A percentile compares a stretch with the other conserved stretches of the same genome.
These are phyloP conservation scores for Nephelium lappaceum DNA, from an alignment of 345 rosid species.

Conservation along the genomic window DNA sequence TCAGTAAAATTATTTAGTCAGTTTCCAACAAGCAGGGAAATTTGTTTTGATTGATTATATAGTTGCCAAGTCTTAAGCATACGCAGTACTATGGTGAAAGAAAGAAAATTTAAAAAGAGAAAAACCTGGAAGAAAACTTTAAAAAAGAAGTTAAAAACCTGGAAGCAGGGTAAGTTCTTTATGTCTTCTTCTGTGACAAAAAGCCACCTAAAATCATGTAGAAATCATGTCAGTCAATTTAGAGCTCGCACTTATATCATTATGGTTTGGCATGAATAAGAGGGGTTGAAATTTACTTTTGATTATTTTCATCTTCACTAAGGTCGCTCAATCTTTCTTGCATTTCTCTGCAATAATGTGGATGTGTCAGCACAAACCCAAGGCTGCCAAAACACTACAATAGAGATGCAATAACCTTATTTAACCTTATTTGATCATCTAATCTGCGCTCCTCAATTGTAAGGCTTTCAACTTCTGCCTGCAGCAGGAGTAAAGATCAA, in stretches of 20 bases:
- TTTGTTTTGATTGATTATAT: not conserved
- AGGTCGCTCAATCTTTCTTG: constrained; percentile 84
- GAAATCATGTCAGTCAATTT: constrained; percentile 13
- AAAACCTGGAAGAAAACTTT: constrained; percentile 59
- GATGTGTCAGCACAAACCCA: constrained; percentile 33
- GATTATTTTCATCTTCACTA: constrained; percentile 87
- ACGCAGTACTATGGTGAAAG: not conserved
- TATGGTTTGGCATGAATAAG: constrained; percentile 9
- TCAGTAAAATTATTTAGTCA: constrained; percentile 16
- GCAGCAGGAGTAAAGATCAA: constrained; percentile 17
- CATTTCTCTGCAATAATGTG: constrained; percentile 65
- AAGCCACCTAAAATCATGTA: constrained; percentile 65
- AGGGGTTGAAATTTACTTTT: constrained; percentile 52
- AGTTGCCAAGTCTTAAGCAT: constrained; percentile 12
- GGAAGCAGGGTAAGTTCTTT: constrained; percentile 89
- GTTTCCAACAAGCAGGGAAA: constrained; percentile 4
- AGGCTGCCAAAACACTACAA: constrained; percentile 13
- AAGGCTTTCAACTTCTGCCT: constrained; percentile 87
- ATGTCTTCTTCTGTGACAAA: constrained; percentile 98
- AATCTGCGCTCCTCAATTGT: constrained; percentile 62
- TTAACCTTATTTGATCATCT: constrained; percentile 66
- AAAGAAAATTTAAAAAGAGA: constrained; percentile 18
- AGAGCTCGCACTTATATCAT: constrained; percentile 1
- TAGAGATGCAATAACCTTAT: constrained; percentile 17
- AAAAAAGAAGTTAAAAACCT: constrained; percentile 40